Percentiles rank a stretch among this genome's conserved stretches.
phyloP scores from a whole-genome alignment of 2,329 filamentous ascomycete species.

The Phyllosticta citrichinensis region DNA sequence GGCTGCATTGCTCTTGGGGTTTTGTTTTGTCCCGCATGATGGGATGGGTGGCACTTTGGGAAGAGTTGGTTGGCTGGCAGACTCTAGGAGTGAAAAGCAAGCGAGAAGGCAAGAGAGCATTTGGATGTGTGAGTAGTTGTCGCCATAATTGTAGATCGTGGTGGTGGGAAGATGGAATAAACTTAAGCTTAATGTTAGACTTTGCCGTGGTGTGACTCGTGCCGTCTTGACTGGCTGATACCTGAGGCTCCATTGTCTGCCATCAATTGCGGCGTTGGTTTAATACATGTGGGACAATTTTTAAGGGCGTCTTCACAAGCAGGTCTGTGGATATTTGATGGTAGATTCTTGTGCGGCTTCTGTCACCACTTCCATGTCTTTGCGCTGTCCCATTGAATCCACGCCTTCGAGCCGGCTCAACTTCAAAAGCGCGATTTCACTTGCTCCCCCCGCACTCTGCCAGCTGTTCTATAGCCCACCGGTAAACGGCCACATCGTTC shows the following conservation, averaged over 20 bases:
- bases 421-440: background rate
- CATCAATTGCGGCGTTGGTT: too few relatives aligned
- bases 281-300: too few relatives aligned
- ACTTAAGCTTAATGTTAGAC: background rate
- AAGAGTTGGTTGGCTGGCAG: too few relatives aligned
- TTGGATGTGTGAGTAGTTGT: too few relatives aligned
- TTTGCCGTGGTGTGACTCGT: background rate
- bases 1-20: too few relatives aligned
- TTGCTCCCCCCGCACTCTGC: background rate
- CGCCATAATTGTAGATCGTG: too few relatives aligned
- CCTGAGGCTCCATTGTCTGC: background rate
- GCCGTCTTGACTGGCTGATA: background rate
- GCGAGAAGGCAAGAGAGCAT: too few relatives aligned
- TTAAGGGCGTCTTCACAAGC: too few relatives aligned
- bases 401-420: background rate
- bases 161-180: background rate
- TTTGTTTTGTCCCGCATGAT: too few relatives aligned
- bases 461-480: background rate
- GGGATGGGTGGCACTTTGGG: too few relatives aligned
- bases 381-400: background rate
- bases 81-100: too few relatives aligned
- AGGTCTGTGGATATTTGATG: background rate
- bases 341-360: background rate
- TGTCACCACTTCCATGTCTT: background rate
- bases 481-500: background rate